Percentiles rank a stretch among this genome's conserved stretches.
Evolutionary conservation across 139 green algal genomes (phyloP).

Genomic region (Pleodorina starrii): DNA sequence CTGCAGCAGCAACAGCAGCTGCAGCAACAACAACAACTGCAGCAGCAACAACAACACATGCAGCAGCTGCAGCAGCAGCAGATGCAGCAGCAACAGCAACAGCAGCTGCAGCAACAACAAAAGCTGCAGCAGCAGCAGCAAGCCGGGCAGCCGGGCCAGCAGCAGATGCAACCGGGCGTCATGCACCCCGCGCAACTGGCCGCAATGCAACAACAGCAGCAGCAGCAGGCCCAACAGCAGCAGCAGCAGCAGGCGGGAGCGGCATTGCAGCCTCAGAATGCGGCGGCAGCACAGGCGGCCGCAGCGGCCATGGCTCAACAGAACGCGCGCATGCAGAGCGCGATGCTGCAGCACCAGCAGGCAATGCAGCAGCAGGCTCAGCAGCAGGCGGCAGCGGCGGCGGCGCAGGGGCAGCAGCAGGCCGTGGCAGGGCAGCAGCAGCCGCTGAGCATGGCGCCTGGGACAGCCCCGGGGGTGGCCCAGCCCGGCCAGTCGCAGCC

Average conservation of each 20-base stretch:
- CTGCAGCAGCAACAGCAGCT: slow-evolving; percentile 14
- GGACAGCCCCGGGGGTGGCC: background rate
- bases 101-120: slow-evolving; percentile 10
- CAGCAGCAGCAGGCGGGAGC: background rate
- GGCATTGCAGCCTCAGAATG: background rate
- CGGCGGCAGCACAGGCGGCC: background rate
- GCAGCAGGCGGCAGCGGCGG: background rate
- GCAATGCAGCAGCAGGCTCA: background rate
- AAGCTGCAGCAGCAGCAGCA: slow-evolving; percentile 1
- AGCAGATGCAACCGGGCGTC: slow-evolving; percentile 18
- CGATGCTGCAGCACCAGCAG: slow-evolving; percentile 37
- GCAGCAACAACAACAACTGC: background rate
- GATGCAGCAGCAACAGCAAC: slow-evolving; percentile 15
- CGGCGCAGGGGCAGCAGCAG: background rate
- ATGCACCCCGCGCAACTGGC: slow-evolving; percentile 30
- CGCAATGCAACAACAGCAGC: slow-evolving; percentile 15
- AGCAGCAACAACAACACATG: background rate
- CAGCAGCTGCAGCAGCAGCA: background rate
- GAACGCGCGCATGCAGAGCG: slow-evolving; percentile 35
- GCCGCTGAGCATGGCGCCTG: background rate
- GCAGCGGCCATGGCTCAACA: slow-evolving; percentile 21
- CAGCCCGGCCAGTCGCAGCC: background rate
- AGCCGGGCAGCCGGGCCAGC: background rate
- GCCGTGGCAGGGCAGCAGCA: background rate
- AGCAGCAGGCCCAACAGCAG: slow-evolving; percentile 1